A percentile compares a stretch with the other conserved stretches of the same genome.
Evolutionary conservation across 2,329 filamentous ascomycete species (phyloP).

Genomic region (Scedosporium aurantiacum): DNA sequence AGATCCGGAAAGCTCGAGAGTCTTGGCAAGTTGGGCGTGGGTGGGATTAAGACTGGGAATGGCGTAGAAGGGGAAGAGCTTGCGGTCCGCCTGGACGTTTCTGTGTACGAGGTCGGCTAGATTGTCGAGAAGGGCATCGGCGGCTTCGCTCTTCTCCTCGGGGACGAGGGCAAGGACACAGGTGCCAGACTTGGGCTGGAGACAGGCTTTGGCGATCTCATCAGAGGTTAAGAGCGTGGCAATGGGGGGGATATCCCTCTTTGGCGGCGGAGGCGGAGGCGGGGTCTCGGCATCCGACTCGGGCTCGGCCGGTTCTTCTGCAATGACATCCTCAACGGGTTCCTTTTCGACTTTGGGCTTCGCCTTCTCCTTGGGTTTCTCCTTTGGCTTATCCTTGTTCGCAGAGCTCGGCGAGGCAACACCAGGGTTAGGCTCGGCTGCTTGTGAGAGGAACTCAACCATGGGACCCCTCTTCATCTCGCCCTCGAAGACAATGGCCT

Average conservation of each 20-base stretch:
- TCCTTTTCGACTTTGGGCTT: constrained; percentile 19
- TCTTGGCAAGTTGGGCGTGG: constrained; percentile 17
- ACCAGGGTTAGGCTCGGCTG: constrained; percentile 68
- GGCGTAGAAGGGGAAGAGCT: constrained; percentile 74
- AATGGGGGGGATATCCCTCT: constrained; percentile 33
- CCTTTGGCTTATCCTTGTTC: constrained; percentile 23
- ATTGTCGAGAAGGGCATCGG: constrained; percentile 47
- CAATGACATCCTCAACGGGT: constrained; percentile 6
- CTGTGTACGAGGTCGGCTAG: constrained; percentile 69
- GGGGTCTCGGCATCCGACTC: constrained; percentile 18
- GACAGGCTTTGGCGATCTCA: constrained; percentile 58
- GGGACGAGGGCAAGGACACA: constrained; percentile 72
- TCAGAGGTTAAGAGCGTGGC: constrained; percentile 51
- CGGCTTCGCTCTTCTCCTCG: constrained; percentile 34
- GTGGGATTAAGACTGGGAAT: constrained; percentile 54
- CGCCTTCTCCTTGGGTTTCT: constrained; percentile 24
- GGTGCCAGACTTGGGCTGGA: constrained; percentile 64
- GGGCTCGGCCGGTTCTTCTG: constrained; percentile 24
- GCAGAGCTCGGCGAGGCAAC: constrained; percentile 35
- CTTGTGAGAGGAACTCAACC: constrained; percentile 71
- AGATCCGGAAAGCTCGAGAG: constrained; percentile 47
- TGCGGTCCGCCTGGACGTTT: constrained; percentile 52
- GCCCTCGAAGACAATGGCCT: constrained; percentile 64
- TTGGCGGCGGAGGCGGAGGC: constrained; percentile 18
- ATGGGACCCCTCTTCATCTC: constrained; percentile 78